A percentile compares a stretch with the other conserved stretches of the same genome.
Conservation (phyloP, 306 rosid species). For the Medicago truncatula region DNA sequence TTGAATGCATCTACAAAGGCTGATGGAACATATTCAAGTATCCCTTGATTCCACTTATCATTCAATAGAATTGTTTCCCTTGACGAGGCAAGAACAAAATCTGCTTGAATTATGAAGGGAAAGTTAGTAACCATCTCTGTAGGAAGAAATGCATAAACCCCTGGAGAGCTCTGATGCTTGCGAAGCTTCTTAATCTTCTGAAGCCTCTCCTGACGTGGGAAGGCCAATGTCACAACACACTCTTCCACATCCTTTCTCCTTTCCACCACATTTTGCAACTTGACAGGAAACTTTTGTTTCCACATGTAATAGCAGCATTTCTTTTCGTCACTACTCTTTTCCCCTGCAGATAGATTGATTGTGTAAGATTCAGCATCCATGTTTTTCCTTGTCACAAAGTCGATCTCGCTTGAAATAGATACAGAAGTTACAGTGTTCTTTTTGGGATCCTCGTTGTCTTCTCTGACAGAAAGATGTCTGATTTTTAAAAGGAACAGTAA, state of each 20-base stretch:
- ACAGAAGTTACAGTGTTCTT: background rate
- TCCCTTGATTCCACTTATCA: constrained; percentile 2
- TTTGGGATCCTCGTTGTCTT: background rate
- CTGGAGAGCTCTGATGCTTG: background rate
- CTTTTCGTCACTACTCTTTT: background rate
- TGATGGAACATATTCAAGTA: background rate
- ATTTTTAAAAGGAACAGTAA: background rate
- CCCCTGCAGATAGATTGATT: background rate
- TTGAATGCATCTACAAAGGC: background rate
- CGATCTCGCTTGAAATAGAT: background rate
- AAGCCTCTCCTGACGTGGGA: background rate
- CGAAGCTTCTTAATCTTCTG: background rate
- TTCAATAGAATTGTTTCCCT: background rate
- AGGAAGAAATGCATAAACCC: constrained; percentile 1
- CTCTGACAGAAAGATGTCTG: background rate
- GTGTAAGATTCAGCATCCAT: background rate
- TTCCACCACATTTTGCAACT: background rate
- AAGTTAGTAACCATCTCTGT: background rate
- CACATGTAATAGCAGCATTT: background rate
- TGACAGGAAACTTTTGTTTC: background rate
- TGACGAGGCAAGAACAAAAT: background rate
- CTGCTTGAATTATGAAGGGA: background rate
- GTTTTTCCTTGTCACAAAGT: background rate
- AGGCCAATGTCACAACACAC: background rate
- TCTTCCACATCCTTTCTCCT: background rate